Conservation (phyloP, 2,329 filamentous ascomycete species). For the Didymella pinodella region DNA sequence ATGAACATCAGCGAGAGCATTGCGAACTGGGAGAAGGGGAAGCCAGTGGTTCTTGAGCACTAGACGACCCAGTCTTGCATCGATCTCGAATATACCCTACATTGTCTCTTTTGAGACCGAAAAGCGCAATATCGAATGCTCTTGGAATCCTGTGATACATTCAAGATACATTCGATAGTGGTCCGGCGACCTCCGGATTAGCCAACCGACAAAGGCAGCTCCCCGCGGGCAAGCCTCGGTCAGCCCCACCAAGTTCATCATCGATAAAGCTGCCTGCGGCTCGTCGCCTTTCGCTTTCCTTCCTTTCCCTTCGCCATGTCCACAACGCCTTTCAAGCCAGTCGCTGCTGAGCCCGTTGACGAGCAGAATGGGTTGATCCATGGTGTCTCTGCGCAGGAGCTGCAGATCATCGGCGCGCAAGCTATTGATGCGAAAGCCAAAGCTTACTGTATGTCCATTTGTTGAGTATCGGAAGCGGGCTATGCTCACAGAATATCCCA, state of each 20-base stretch:
- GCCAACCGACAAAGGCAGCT: conserved; percentile 20
- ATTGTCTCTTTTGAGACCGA: neutral
- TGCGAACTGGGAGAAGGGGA: conserved; percentile 83
- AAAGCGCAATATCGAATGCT: neutral
- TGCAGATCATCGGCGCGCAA: conserved; percentile 68
- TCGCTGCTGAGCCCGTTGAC: conserved; percentile 35
- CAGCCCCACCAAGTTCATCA: conserved; percentile 21
- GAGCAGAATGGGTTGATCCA: conserved; percentile 55
- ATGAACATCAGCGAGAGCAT: conserved; percentile 83
- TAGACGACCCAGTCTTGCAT: conserved; percentile 35
- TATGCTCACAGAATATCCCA: conserved; percentile 37
- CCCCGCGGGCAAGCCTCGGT: conserved; percentile 20
- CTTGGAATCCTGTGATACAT: neutral
- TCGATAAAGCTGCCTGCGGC: conserved; percentile 29
- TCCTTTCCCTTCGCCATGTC: conserved; percentile 45
- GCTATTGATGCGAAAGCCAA: conserved; percentile 75
- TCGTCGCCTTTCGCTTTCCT: conserved; percentile 17
- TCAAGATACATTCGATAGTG: neutral
- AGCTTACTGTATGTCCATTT: conserved; percentile 75
- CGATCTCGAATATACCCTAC: conserved; percentile 10
- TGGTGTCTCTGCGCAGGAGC: conserved; percentile 68
- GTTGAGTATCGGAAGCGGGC: neutral
- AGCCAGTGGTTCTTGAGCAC: conserved; percentile 65
- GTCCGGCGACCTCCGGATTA: conserved; percentile 13
- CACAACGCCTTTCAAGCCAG: conserved; percentile 39